Evolutionary conservation across 306 rosid species (phyloP), one percentile per base, ranked within the genome.

Genomic region (Malus sylvestris): DNA sequence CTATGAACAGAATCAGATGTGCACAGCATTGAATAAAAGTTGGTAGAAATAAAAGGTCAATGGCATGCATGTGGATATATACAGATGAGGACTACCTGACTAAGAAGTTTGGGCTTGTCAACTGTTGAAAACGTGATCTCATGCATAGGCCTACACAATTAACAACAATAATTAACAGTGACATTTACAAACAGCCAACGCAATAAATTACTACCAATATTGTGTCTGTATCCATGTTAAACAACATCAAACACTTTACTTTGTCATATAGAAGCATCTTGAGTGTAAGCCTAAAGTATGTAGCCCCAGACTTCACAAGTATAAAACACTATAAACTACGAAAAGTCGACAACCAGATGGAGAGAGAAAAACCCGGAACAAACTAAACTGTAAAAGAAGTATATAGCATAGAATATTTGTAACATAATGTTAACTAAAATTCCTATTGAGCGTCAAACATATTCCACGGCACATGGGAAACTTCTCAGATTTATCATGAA

Each of bases 21-120:
- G 15, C 19, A 32, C 7, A 19, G 45, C 44, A 51, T 33, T 59
- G 22, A 22, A 22, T 49, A 66, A 64, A 75, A 74, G 66, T 59
- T 27, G 63, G 45, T 49, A 73, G 78, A 27, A 29, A 66, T 51
- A 29, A 71, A 51, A 23, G 35, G 45, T 30, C 75, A 23, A 72
- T 4, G 8, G 59, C 60, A 73, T 55, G 61, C 80, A 75, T 51
- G 55, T 38, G 77, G 52, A 62, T 20, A 30, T 42, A 30, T 42
- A 64, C 22, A 42, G 55, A 53, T 22, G 57, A 74, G 83, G 75
- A 80, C 75, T 89, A 96, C 99, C 99, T 96, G 96, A 85, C 97
- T 96, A 66, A 96, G 98, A 82, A 93, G 87, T 81, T 96, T 96
- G 65, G 97, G 99, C 85, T 91, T 96, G 93, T 96, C 98, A 76